phyloP scores from a whole-genome alignment of 2,329 filamentous ascomycete genomes.

The Arthrobotrys conoides region DNA sequence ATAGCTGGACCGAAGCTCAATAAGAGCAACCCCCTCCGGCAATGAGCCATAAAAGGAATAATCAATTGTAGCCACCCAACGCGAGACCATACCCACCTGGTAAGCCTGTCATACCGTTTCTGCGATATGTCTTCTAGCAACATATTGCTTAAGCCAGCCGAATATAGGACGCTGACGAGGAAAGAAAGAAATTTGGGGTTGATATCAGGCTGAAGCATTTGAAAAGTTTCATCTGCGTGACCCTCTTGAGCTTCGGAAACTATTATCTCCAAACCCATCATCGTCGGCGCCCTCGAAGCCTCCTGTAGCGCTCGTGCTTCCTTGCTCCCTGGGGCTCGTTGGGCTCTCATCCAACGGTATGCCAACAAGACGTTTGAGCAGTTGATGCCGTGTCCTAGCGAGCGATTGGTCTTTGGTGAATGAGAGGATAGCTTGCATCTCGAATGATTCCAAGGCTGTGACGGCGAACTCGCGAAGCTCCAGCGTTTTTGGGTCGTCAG shows the following conservation, averaged over 20 bases:
- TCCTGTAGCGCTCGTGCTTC: conserved; percentile 16
- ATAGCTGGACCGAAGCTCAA: neutral
- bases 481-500: conserved; percentile 51
- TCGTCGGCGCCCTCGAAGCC: conserved; percentile 27
- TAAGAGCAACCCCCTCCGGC: neutral
- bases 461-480: conserved; percentile 59
- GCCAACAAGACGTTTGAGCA: conserved; percentile 50
- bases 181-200: neutral
- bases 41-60: neutral
- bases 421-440: conserved; percentile 54
- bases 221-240: conserved; percentile 24
- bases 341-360: conserved; percentile 28
- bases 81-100: too few species aligned
- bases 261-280: conserved; percentile 25
- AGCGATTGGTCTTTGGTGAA: conserved; percentile 52
- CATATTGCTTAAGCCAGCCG: neutral
- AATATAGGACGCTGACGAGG: neutral
- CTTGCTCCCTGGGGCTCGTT: conserved; percentile 21
- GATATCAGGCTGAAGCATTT: neutral
- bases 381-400: conserved; percentile 48
- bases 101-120: neutral
- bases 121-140: neutral
- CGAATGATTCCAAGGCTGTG: conserved; percentile 51
- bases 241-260: conserved; percentile 47
- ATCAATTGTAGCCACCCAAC: too few species aligned